phyloP scores from a whole-genome alignment of 2,329 filamentous ascomycete species.

The Trichoderma atrobrunneum region DNA sequence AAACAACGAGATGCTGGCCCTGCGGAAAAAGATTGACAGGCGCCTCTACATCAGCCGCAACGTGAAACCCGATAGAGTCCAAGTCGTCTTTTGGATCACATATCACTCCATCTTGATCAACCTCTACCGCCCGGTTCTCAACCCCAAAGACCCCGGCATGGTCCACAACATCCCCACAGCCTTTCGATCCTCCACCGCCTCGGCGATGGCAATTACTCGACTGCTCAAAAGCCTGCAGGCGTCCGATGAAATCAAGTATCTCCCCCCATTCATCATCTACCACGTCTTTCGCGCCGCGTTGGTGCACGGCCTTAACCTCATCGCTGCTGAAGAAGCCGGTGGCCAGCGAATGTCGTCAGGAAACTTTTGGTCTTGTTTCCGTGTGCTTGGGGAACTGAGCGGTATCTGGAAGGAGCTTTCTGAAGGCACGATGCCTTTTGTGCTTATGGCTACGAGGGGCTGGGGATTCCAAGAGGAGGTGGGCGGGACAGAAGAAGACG shows the following conservation, averaged over 20 bases:
- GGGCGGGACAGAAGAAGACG: background rate
- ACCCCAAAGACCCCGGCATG: background rate
- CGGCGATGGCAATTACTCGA: background rate
- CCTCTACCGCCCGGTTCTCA: background rate
- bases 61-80: background rate
- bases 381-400: slow-evolving; percentile 1
- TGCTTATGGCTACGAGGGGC: slow-evolving; percentile 1
- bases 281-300: slow-evolving; percentile 2
- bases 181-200: slow-evolving; percentile 2
- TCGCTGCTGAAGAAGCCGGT: background rate
- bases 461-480: slow-evolving; percentile 7
- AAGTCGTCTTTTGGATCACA: slow-evolving; percentile 17
- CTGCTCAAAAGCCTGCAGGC: background rate
- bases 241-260: background rate
- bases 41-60: slow-evolving; percentile 15
- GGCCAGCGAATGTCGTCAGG: slow-evolving; percentile 3
- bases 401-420: slow-evolving; percentile 9
- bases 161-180: background rate
- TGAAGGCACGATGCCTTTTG: background rate
- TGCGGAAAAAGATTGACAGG: slow-evolving; percentile 10
- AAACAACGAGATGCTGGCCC: background rate
- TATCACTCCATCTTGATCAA: slow-evolving; percentile 13
- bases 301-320: background rate
- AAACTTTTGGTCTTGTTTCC: slow-evolving; percentile 14
- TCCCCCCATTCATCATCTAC: background rate